Evolutionary conservation across 169 alveolate species (phyloP), one percentile per base, ranked within the genome.

Genomic region (Plasmodium malariae): DNA sequence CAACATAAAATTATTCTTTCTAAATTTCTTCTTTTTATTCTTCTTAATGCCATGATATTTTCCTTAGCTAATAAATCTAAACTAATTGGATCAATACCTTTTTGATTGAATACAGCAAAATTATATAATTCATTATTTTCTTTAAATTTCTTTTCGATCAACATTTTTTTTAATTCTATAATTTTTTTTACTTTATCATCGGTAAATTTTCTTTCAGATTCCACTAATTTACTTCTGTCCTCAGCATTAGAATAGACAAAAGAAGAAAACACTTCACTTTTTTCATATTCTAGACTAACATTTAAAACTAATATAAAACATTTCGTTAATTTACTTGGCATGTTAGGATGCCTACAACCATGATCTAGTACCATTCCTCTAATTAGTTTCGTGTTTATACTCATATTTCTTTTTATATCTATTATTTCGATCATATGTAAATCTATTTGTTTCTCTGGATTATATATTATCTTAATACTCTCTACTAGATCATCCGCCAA

Each of bases 81-180:
- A 19, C 99, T 98, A 7, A 98, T 98, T n/a, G 99, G 99, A 93
- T 99, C 99, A 37, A 99, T 98, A 36, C 99, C 99, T 93, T 99
- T 99, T 95, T 98, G 99, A 92, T 98, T 98, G 74, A 99, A 96
- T 40, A 99, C 99, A 55, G 98, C 99, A 95, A 99, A 98, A 63
- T 94, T 85, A 60, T 91, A 87, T 40, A 88, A 63, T 63, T 94
- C 95, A 45, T 92, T 95, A 1, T 88, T 55, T 11, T 88, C 93
- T 72, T 96, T 94, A 17, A 94, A 95, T 73, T 91, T 93, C 34
- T 68, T 92, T 24, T 94, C 97, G 51, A 97, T 96, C 55, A 98
- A 96, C 65, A 93, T 94, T 85, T 97, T 95, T 94, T 98, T 98
- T 40, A 98, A 92, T 36, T 97, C 99, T 43, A 99, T 97, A 76